Evolutionary conservation across 192 early-diverging fungal species (phyloP), one percentile per base, ranked within the genome.

Genomic region (Dissophora globulifera): DNA sequence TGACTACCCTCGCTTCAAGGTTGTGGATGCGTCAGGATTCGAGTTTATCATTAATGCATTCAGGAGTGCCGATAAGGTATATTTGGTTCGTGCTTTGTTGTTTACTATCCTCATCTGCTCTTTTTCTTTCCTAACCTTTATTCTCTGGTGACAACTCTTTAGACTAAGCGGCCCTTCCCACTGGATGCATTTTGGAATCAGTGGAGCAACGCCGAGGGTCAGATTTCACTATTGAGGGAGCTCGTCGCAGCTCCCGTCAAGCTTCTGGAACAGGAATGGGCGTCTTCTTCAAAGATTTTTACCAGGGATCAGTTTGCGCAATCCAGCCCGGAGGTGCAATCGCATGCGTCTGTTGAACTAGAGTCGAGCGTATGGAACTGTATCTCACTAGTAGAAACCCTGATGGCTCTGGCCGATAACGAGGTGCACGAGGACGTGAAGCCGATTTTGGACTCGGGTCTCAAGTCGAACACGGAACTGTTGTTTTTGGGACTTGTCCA

Each of bases 401-500:
- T 93, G 6, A 75, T 82, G 48, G 50, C 58, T 58, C 54, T 90
- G 80, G 78, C 87, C 42, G 83, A 91, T 58, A 80, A 83, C 51
- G 81, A 81, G 2, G 81, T 81, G 11, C 65, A 75, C 40, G 91
- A 88, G 9, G 89, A 90, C 31, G 87, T 87, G 43, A 86, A 86
- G 69, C 78, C 83, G 8, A 79, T 91, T 49, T 71, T 94, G 54
- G 90, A 93, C 25, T 38, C 67, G 25, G 86, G 85, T 11, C 50
- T 85, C 7, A 87, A 90, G 42, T 82, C 84, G 49, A 75, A 89
- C 17, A 91, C 94, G 6, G 94, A 95, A 58, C 68, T 95, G 10
- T 33, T 95, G 9, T 81, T 93, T 26, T 65, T 94, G 26, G 92
- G 88, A 0, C 81, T 95, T 29, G 87, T 89, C 15, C 90, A 91